Percentiles rank a stretch among this genome's conserved stretches.
These are phyloP conservation scores for Gaillardinia entomophila DNA, from an alignment of 805 yeast genomes.

Conservation along the genomic window DNA sequence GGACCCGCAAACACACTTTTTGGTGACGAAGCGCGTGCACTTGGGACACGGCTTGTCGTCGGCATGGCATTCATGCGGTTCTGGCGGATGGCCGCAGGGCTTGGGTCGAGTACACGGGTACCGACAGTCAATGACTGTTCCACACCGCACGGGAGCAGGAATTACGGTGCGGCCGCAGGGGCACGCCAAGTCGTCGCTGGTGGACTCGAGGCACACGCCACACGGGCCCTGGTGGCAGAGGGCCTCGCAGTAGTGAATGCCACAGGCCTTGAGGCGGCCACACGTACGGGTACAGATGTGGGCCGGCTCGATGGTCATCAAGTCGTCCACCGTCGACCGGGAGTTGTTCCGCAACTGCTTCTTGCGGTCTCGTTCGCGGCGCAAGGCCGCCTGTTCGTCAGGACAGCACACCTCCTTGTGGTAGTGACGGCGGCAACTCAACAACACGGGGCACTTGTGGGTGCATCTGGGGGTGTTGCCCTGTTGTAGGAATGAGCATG, in stretches of 20 bases:
- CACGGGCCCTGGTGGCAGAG: slow-evolving; percentile 80
- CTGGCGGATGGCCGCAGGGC: slow-evolving; percentile 67
- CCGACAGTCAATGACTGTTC: slow-evolving; percentile 57
- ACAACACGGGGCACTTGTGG: slow-evolving; percentile 65
- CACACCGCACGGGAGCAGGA: slow-evolving; percentile 82
- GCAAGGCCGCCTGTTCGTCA: slow-evolving; percentile 55
- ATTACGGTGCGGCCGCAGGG: slow-evolving; percentile 76
- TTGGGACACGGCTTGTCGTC: slow-evolving; percentile 62
- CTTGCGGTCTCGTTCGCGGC: slow-evolving; percentile 47
- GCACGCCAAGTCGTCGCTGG: slow-evolving; percentile 74
- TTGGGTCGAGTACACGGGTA: slow-evolving; percentile 56
- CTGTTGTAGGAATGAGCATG: slow-evolving; percentile 52
- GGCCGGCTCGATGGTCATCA: slow-evolving; percentile 58
- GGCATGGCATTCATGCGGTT: slow-evolving; percentile 73
- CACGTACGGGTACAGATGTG: slow-evolving; percentile 72
- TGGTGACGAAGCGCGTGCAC: slow-evolving; percentile 58
- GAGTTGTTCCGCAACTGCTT: slow-evolving; percentile 45
- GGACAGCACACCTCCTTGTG: slow-evolving; percentile 68
- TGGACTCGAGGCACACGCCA: slow-evolving; percentile 72
- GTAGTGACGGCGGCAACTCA: slow-evolving; percentile 77
- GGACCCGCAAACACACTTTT: slow-evolving; percentile 58
- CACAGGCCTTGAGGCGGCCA: slow-evolving; percentile 56
- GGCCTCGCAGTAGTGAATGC: slow-evolving; percentile 57
- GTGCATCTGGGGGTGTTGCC: slow-evolving; percentile 57
- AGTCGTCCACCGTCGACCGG: slow-evolving; percentile 33